Evolutionary conservation across 2,329 filamentous ascomycete species (phyloP), one percentile per base, ranked within the genome.

Genomic region (Rutstroemia sp.): DNA sequence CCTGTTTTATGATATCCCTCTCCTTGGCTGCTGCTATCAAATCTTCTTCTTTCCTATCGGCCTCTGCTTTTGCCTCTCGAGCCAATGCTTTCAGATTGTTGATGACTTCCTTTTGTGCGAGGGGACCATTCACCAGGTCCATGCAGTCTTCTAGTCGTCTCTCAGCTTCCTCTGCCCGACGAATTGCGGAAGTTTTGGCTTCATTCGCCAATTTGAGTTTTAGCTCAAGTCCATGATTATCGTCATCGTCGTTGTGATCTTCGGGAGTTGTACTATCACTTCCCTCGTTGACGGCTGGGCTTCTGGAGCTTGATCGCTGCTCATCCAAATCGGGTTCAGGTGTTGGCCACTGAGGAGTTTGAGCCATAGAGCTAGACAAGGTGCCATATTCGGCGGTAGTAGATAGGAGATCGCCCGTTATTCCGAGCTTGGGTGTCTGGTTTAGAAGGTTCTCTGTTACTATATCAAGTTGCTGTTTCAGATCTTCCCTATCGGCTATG

Each of bases 101-200:
- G 12, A 21, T 49, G 7, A 37, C 52, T 9, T 42, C 44, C 14
- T 42, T 54, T 38, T 54, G 52, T 12, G 21, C 8, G 9, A 49
- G 39, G 3, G 52, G 52, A 6, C 52, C 52, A 49, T 42, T 17
- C 1, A 54, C 52, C 34, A 54, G n/a, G n/a, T 54, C 52, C 52
- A 54, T 54, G 21, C 52, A 54, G 6, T 49, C 45, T 17, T 54
- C 52, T 17, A 54, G 27, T 39, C 52, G 48, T n/a, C 6, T 39
- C 34, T n/a, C 30, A 8, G 34, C 52, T n/a, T 21, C 19, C 5
- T 41, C 34, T 14, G 19, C 14, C 8, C n/a, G 38, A 9, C n/a
- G 12, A 19, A 14, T 21, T 8, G 17, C 23, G 16, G 27, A 30
- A 1, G 8, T 34, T 2, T 19, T 25, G 2, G 19, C 19, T 9